Conservation (phyloP, 2,329 filamentous ascomycete species). For the Aspergillus sp. region DNA sequence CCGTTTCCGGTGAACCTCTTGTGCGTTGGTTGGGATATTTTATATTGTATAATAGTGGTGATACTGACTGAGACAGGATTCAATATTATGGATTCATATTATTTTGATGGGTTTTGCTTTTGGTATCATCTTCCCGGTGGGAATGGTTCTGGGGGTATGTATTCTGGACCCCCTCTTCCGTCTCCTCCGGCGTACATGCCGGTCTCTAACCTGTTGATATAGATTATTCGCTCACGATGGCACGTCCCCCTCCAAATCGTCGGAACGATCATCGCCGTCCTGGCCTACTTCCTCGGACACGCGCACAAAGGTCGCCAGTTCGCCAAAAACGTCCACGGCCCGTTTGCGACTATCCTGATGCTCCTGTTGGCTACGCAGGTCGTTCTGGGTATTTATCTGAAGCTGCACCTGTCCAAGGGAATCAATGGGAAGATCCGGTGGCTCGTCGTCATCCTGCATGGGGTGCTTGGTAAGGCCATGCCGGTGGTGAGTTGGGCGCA, state of each 20-base stretch:
- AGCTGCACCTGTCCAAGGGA: constrained; percentile 77
- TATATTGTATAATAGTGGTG: not conserved
- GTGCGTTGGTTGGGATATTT: constrained; percentile 40
- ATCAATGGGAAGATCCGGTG: constrained; percentile 70
- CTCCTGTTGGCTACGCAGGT: constrained; percentile 70
- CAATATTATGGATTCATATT: constrained; percentile 89
- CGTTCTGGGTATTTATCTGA: constrained; percentile 74
- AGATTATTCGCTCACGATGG: constrained; percentile 87
- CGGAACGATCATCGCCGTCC: constrained; percentile 64
- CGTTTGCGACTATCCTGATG: constrained; percentile 74
- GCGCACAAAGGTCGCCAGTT: constrained; percentile 85
- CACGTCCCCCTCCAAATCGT: constrained; percentile 81
- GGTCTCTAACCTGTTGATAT: constrained; percentile 2
- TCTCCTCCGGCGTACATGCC: not conserved
- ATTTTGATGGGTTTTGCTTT: constrained; percentile 78
- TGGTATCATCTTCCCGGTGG: constrained; percentile 83
- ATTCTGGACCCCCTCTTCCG: no score
- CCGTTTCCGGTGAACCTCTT: constrained; percentile 64
- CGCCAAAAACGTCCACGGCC: constrained; percentile 67
- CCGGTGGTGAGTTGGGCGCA: constrained; percentile 83
- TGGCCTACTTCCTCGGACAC: constrained; percentile 88
- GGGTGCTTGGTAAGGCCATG: constrained; percentile 76
- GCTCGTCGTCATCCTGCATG: constrained; percentile 64
- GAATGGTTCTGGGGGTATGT: constrained; percentile 87
- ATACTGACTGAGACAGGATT: constrained; percentile 46